phyloP scores from a whole-genome alignment of 1,139 yeast species.

The Candida sp. region DNA sequence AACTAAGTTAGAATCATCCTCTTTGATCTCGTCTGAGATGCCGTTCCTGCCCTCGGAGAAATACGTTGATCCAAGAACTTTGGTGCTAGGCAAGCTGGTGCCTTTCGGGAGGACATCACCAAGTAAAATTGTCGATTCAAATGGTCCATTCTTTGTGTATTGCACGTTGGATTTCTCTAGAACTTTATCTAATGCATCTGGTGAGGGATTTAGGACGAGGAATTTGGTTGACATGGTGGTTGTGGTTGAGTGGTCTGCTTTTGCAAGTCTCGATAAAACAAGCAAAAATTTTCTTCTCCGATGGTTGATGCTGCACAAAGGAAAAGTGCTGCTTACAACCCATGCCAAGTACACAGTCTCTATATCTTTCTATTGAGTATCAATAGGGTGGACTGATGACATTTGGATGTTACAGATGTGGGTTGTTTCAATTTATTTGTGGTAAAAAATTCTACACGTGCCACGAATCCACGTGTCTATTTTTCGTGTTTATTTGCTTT shows the following conservation, averaged over 20 bases:
- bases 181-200: conserved; percentile 41
- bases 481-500: not conserved
- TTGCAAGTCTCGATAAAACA: too few species aligned
- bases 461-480: not conserved
- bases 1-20: conserved; percentile 8
- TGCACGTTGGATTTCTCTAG: conserved; percentile 53
- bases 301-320: too few species aligned
- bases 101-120: conserved; percentile 45
- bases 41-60: conserved; percentile 29
- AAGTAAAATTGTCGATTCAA: conserved; percentile 55
- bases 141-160: conserved; percentile 65
- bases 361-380: too few species aligned
- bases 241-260: too few species aligned
- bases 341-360: too few species aligned
- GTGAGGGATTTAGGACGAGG: conserved; percentile 55
- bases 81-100: conserved; percentile 19
- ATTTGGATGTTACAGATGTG: too few species aligned
- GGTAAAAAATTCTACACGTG: not conserved
- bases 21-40: conserved; percentile 10
- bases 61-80: conserved; percentile 31
- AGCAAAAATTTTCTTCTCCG: too few species aligned
- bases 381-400: too few species aligned
- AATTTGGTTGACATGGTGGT: conserved; percentile 25
- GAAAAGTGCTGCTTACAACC: too few species aligned
- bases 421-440: not conserved